These are phyloP conservation scores for Talaromyces ruber DNA, from an alignment of 495 filamentous ascomycete genomes.

Conservation along the genomic window DNA sequence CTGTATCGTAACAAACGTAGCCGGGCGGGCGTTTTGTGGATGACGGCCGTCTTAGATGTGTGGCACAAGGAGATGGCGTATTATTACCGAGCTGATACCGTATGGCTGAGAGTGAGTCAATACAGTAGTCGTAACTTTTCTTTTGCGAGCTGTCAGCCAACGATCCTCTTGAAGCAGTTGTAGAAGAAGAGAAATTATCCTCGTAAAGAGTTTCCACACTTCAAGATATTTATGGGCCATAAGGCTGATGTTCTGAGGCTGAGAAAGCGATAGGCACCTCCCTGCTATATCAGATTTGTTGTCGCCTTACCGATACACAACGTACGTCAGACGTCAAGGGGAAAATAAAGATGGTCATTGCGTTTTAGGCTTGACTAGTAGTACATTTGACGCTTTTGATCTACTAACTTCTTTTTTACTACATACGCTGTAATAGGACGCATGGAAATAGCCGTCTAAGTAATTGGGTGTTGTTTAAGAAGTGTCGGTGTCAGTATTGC, in stretches of 20 bases:
- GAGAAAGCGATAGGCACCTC: not conserved
- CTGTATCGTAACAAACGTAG: not conserved
- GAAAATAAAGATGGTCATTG: not conserved
- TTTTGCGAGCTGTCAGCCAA: not conserved
- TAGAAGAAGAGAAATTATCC: not conserved
- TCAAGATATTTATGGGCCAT: not conserved
- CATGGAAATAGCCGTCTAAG: not conserved
- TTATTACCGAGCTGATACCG: not conserved
- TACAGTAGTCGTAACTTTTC: not conserved
- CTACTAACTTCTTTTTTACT: not conserved
- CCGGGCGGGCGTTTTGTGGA: not conserved
- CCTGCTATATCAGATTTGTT: not conserved
- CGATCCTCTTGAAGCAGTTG: not conserved
- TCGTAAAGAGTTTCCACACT: not conserved
- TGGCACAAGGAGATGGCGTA: not conserved
- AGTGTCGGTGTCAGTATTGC: not conserved
- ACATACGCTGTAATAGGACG: not conserved
- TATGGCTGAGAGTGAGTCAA: not conserved
- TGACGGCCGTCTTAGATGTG: not conserved
- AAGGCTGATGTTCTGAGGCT: not conserved
- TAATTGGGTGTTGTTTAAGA: not conserved
- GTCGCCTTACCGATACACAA: not conserved
- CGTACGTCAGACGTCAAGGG: not conserved
- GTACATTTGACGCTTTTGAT: not conserved
- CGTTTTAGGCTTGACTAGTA: not conserved